These are phyloP conservation scores for Aspergillus texensis DNA, from an alignment of 2,329 filamentous ascomycete genomes.

Conservation along the genomic window DNA sequence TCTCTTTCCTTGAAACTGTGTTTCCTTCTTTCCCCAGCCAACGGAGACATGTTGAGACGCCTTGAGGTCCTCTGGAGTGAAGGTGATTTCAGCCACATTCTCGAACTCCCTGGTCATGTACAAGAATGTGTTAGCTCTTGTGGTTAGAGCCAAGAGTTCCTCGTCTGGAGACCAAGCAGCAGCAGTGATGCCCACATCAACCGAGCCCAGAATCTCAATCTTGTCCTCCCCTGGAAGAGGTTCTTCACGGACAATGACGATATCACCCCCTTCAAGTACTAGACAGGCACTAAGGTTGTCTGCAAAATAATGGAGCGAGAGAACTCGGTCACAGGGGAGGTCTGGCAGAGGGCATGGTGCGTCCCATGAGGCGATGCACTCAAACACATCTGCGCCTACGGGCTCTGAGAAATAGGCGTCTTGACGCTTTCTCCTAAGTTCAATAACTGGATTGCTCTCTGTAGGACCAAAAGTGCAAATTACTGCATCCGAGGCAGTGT, in stretches of 20 bases:
- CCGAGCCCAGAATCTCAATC: slow-evolving; percentile 93
- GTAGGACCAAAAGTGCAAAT: slow-evolving; percentile 85
- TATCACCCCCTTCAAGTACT: slow-evolving; percentile 86
- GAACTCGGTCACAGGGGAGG: slow-evolving; percentile 71
- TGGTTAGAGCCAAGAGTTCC: slow-evolving; percentile 82
- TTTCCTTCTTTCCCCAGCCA: slow-evolving; percentile 97
- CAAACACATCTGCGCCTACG: slow-evolving; percentile 43
- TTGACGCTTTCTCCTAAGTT: slow-evolving; percentile 61
- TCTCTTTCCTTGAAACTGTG: slow-evolving; percentile 91
- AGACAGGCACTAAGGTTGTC: slow-evolving; percentile 78
- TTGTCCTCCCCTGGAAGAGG: slow-evolving; percentile 68
- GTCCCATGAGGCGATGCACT: slow-evolving; percentile 81
- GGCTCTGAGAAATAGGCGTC: slow-evolving; percentile 43
- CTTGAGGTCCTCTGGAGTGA: slow-evolving; percentile 76
- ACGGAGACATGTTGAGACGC: slow-evolving; percentile 94
- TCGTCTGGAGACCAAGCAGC: slow-evolving; percentile 95
- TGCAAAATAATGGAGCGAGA: slow-evolving; percentile 81
- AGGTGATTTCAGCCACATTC: slow-evolving; percentile 71
- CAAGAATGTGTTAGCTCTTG: slow-evolving; percentile 74
- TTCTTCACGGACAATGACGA: slow-evolving; percentile 79
- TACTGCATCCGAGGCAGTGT: slow-evolving; percentile 73
- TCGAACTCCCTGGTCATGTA: slow-evolving; percentile 95
- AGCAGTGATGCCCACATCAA: slow-evolving; percentile 87
- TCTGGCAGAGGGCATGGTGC: slow-evolving; percentile 78
- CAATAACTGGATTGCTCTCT: slow-evolving; percentile 68